Evolutionary conservation across 2,329 filamentous ascomycete genomes (phyloP), one percentile per base, ranked within the genome.

Genomic region (Ceratocystis cacaofunesta): DNA sequence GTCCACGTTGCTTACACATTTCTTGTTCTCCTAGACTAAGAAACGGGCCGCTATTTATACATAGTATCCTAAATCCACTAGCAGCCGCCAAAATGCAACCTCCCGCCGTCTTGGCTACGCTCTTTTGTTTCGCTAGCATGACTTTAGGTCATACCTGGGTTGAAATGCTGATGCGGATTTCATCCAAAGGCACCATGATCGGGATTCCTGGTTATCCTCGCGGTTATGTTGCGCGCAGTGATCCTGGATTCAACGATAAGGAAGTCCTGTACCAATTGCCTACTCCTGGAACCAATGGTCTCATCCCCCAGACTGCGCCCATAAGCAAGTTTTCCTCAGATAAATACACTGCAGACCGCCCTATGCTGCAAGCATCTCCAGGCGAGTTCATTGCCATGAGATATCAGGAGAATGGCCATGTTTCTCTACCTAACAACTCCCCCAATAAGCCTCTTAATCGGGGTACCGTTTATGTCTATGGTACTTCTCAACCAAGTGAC

Each of bases 361-460:
- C 87, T 30, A 80, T 83, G 72, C 83, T 95, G 30, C 74, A 77
- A 30, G 84, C 81, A 19, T 72, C 77, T 1, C 74, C 82, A 1
- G 86, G 87, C 61, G 85, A 87, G 70, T 80, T 79, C 52, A 75
- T 91, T 67, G 85, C 87, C 41, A 73, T 91, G 64, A 78, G 81
- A 66, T 89, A 88, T 74, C 79, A 84, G 68, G 88, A 92, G 72
- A 92, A 92, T 70, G 88, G 88, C 30, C 88, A 92, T 74, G 87
- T 89, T 57, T 86, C 85, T 0, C 75, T 82, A 1, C 82, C 82
- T 1, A 71, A 79, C 62, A 79, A 78, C 67, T 81, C 82, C 66
- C 74, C 77, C 3, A 79, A 80, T 66, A 89, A 87, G 71, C 84
- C 85, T 0, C 70, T 75, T 63, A 87, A 88, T 69, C 80, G 86